phyloP scores from a whole-genome alignment of 129 eudicot species.

The Smallanthus sonchifolius region DNA sequence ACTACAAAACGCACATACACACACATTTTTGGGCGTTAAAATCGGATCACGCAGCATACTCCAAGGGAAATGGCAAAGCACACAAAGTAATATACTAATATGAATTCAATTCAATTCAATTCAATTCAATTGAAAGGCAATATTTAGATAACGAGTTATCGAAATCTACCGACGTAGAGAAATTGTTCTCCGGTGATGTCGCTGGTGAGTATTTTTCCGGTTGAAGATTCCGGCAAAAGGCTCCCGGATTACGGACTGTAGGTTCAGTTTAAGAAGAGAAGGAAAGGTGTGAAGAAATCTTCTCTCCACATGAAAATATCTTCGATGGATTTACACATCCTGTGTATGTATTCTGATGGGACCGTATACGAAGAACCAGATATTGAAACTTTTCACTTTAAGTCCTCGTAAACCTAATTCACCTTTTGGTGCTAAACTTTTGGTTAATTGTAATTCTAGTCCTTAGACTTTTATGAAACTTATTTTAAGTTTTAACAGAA shows the following conservation, averaged over 20 bases:
- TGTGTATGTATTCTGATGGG: constrained; percentile 18
- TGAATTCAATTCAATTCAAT: not conserved
- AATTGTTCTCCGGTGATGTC: not conserved
- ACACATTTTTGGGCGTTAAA: constrained; percentile 29
- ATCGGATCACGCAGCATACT: constrained; percentile 42
- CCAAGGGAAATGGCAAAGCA: constrained; percentile 12
- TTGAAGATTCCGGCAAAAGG: constrained; percentile 11
- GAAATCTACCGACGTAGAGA: constrained; percentile 3
- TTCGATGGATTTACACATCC: constrained; percentile 20
- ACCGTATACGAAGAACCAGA: constrained; percentile 8
- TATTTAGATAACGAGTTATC: constrained; percentile 3
- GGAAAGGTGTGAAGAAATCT: constrained; percentile 10
- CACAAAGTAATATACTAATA: constrained; percentile 14
- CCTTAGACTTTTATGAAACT: not conserved
- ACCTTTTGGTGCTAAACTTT: not conserved
- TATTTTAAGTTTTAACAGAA: not conserved
- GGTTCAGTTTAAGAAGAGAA: constrained; percentile 25
- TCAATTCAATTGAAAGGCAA: not conserved
- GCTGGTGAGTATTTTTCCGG: constrained; percentile 15
- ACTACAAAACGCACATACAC: constrained; percentile 16
- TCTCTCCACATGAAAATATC: constrained; percentile 31
- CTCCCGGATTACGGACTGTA: constrained; percentile 15
- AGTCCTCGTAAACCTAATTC: not conserved
- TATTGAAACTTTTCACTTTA: constrained; percentile 2
- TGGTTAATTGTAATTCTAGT: not conserved